Evolutionary conservation across 2,329 filamentous ascomycete genomes (phyloP).

Genomic region (Colletotrichum somersetense): DNA sequence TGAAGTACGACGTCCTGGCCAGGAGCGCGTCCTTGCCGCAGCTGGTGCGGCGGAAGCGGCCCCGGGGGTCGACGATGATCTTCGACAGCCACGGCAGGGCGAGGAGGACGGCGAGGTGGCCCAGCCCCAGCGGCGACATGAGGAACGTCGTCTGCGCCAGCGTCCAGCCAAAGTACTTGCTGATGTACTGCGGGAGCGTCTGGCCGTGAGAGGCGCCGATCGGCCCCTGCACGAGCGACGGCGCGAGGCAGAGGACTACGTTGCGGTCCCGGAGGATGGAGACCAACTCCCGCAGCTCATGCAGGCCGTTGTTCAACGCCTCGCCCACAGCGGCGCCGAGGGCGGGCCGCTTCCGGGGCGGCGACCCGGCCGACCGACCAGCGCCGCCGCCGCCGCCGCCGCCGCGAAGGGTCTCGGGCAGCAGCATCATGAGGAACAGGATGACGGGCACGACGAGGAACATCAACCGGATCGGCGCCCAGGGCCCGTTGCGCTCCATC

Average conservation of each 20-base stretch:
- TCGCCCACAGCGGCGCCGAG: conserved; percentile 45
- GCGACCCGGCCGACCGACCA: conserved; percentile 2
- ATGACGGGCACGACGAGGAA: conserved; percentile 49
- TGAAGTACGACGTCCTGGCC: conserved; percentile 49
- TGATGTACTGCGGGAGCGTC: conserved; percentile 57
- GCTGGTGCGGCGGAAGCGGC: conserved; percentile 50
- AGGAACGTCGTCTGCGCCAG: conserved; percentile 57
- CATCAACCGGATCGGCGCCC: conserved; percentile 56
- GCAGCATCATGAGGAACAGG: conserved; percentile 50
- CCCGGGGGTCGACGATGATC: conserved; percentile 45
- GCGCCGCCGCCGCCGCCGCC: no score
- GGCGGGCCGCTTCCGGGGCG: background rate
- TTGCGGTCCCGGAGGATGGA: conserved; percentile 52
- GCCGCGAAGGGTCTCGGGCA: conserved; percentile 56
- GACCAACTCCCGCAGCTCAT: conserved; percentile 51
- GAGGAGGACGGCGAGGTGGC: conserved; percentile 54
- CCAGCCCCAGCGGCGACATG: conserved; percentile 56
- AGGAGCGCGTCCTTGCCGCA: conserved; percentile 56
- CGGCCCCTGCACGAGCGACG: conserved; percentile 55
- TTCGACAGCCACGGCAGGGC: conserved; percentile 52
- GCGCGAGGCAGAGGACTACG: conserved; percentile 54
- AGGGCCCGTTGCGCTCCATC: conserved; percentile 55
- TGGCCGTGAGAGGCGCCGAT: conserved; percentile 52
- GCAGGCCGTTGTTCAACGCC: conserved; percentile 49
- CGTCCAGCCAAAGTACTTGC: conserved; percentile 59